Evolutionary conservation across 2,329 filamentous ascomycete species (phyloP).

Genomic region (Rutstroemia sp.): DNA sequence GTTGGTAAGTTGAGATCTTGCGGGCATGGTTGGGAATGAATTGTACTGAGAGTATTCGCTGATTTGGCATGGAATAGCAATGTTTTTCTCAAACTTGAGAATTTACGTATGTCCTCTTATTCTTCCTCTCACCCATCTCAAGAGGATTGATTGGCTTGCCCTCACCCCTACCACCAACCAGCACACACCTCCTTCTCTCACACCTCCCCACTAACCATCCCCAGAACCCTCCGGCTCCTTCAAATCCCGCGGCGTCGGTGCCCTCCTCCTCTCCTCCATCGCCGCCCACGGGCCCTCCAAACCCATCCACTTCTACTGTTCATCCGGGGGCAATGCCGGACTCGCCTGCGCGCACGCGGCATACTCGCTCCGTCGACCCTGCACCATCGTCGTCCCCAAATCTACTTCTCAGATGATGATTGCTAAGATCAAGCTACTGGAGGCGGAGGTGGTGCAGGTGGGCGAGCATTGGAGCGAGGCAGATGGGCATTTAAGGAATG

Average conservation of each 20-base stretch:
- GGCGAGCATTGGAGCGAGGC: conserved; percentile 65
- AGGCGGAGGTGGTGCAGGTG: conserved; percentile 59
- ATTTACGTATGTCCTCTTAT: conserved; percentile 1
- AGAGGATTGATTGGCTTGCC: neutral
- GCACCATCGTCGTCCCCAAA: conserved; percentile 31
- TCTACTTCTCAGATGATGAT: conserved; percentile 63
- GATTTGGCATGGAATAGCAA: conserved; percentile 28
- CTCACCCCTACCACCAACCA: conserved; percentile 37
- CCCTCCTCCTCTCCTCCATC: conserved; percentile 52
- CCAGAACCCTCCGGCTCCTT: conserved; percentile 52
- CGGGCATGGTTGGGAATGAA: neutral
- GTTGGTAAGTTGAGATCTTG: conserved; percentile 17
- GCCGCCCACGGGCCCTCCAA: conserved; percentile 16
- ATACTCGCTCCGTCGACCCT: conserved; percentile 48
- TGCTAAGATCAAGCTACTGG: conserved; percentile 59
- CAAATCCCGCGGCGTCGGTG: conserved; percentile 71
- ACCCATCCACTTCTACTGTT: conserved; percentile 66
- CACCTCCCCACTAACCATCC: neutral
- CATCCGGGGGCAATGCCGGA: conserved; percentile 77
- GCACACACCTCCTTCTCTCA: neutral
- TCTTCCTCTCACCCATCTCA: neutral
- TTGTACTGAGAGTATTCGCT: neutral
- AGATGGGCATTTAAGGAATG: conserved; percentile 55
- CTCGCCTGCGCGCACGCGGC: conserved; percentile 74
- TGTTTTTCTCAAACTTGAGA: conserved; percentile 80